Conservation (phyloP, 306 rosid genomes). For the Hippophae rhamnoides region DNA sequence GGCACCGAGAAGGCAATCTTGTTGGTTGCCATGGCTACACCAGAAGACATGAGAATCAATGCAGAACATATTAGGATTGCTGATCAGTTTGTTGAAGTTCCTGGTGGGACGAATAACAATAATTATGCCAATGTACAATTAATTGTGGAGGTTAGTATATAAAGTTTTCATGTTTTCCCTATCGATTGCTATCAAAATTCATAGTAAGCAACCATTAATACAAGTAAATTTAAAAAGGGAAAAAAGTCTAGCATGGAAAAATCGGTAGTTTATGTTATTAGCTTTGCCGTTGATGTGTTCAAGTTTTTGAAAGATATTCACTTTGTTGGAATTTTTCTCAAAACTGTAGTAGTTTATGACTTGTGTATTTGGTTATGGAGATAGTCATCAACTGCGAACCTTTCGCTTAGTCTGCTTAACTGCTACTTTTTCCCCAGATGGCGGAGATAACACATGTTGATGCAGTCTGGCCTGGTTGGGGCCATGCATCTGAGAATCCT, state of each 20-base stretch:
- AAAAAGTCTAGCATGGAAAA: no score
- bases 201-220: background rate
- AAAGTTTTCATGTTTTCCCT: conserved; percentile 2
- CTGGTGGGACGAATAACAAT: conserved; percentile 99
- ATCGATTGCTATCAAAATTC: background rate
- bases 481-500: conserved; percentile 98
- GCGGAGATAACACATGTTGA: conserved; percentile 96
- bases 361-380: background rate
- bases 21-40: conserved; percentile 99
- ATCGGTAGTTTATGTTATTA: no score
- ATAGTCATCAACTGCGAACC: background rate
- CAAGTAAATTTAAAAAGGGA: background rate
- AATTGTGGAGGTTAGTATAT: conserved; percentile 71
- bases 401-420: conserved; percentile 6
- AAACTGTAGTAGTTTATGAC: background rate
- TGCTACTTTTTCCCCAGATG: conserved; percentile 41
- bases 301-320: no score
- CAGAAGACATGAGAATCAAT: conserved; percentile 99
- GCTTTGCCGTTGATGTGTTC: no score
- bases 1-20: conserved; percentile 92
- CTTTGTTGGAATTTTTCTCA: background rate
- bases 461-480: conserved; percentile 99
- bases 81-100: conserved; percentile 98
- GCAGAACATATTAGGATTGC: conserved; percentile 99
- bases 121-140: conserved; percentile 98